phyloP scores from a whole-genome alignment of 106 monocot genomes.

The Platanthera zijinensis region DNA sequence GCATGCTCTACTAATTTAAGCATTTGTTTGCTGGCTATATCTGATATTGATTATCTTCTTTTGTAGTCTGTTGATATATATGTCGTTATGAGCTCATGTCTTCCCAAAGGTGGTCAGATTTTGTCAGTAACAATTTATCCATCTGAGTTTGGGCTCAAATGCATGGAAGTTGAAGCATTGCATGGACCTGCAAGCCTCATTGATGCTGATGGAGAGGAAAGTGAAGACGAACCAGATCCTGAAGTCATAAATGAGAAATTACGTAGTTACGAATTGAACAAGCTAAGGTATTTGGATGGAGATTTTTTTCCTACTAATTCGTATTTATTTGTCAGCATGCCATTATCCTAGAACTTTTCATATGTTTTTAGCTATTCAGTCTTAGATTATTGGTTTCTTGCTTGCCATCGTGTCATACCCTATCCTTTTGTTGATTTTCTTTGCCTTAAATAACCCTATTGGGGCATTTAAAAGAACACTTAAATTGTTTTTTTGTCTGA shows the following conservation, averaged over 20 bases:
- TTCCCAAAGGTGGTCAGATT: constrained; percentile 78
- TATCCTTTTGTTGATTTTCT: too few species aligned
- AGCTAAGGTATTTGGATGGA: constrained; percentile 42
- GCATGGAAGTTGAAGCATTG: constrained; percentile 74
- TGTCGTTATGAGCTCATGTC: constrained; percentile 82
- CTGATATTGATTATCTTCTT: constrained; percentile 7
- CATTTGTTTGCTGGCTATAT: background rate
- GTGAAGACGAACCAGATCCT: constrained; percentile 35
- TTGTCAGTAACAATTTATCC: constrained; percentile 70
- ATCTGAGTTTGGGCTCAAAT: constrained; percentile 77
- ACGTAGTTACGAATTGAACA: constrained; percentile 76
- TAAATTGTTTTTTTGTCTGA: too few species aligned
- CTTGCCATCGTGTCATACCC: too few species aligned
- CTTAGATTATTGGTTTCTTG: background rate
- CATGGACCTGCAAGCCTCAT: constrained; percentile 63
- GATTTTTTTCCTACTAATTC: background rate
- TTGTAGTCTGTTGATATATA: constrained; percentile 83
- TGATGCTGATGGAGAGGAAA: constrained; percentile 26
- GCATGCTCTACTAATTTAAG: background rate
- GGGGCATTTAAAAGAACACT: too few species aligned
- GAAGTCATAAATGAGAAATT: constrained; percentile 55
- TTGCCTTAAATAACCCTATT: too few species aligned
- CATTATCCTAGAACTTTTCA: background rate
- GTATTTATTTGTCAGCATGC: background rate
- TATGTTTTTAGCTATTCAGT: background rate